Percentiles rank a stretch among this genome's conserved stretches.
Evolutionary conservation across 768 basidiomycete species (phyloP).

Genomic region (Trametes cubensis): DNA sequence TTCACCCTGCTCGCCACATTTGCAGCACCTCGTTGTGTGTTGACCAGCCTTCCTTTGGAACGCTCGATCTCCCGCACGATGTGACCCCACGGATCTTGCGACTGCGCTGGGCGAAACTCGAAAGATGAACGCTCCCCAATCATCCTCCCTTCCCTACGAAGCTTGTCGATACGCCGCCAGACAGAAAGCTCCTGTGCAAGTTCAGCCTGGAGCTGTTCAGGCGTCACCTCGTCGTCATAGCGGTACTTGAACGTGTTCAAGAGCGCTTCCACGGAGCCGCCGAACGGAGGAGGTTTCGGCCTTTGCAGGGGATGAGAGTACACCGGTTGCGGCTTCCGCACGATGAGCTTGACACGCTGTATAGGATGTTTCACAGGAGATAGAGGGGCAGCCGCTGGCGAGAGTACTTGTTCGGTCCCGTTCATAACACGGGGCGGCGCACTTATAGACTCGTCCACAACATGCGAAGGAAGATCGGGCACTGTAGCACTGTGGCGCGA

Average conservation of each 20-base stretch:
- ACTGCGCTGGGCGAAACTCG: slow-evolving; percentile 13
- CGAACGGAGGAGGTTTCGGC: slow-evolving; percentile 54
- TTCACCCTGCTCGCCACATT: slow-evolving; percentile 67
- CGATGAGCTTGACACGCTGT: slow-evolving; percentile 68
- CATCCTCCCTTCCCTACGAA: slow-evolving; percentile 51
- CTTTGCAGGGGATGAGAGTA: slow-evolving; percentile 71
- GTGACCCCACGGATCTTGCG: slow-evolving; percentile 61
- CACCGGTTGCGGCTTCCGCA: slow-evolving; percentile 61
- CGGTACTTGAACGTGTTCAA: slow-evolving; percentile 65
- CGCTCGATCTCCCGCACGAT: slow-evolving; percentile 43
- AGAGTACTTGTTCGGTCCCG: neutral
- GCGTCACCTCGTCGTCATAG: slow-evolving; percentile 51
- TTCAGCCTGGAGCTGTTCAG: slow-evolving; percentile 39
- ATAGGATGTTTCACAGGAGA: slow-evolving; percentile 41
- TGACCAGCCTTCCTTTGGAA: slow-evolving; percentile 25
- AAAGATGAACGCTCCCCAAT: slow-evolving; percentile 17
- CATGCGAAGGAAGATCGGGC: neutral
- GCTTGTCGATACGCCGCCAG: slow-evolving; percentile 44
- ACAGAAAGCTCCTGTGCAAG: slow-evolving; percentile 49
- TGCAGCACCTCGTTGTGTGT: slow-evolving; percentile 49
- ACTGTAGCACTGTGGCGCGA: neutral
- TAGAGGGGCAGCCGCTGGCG: slow-evolving; percentile 5
- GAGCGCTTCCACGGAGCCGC: slow-evolving; percentile 56
- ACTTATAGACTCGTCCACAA: slow-evolving; percentile 2
- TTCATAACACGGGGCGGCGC: neutral